Percentiles rank a stretch among this genome's conserved stretches.
Conservation (phyloP, 192 early-diverging fungal genomes). For the Spizellomyces punctatus region DNA sequence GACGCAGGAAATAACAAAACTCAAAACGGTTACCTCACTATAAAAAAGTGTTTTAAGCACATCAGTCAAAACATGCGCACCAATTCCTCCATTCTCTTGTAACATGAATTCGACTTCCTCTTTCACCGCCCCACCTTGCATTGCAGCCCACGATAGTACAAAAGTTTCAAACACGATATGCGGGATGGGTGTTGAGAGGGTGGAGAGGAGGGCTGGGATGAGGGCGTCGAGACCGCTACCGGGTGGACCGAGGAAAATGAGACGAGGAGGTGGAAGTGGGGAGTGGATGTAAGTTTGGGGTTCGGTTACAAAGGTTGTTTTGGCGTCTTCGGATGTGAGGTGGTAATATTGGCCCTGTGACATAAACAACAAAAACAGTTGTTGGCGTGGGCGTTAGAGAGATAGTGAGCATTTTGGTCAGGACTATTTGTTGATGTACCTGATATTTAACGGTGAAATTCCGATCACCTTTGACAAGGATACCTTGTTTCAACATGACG, state of each 20-base stretch:
- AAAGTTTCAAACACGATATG: slow-evolving; percentile 27
- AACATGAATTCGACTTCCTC: slow-evolving; percentile 48
- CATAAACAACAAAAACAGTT: too few species aligned
- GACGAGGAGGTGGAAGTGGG: slow-evolving; percentile 39
- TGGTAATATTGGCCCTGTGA: slow-evolving; percentile 43
- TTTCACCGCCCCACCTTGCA: slow-evolving; percentile 16
- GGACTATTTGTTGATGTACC: neutral
- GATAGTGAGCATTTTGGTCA: too few species aligned
- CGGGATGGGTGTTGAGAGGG: slow-evolving; percentile 14
- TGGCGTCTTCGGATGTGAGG: slow-evolving; percentile 45
- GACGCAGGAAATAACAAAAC: neutral
- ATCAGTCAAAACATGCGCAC: neutral
- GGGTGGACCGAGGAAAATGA: slow-evolving; percentile 44
- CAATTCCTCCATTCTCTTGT: slow-evolving; percentile 36
- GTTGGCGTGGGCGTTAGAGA: too few species aligned
- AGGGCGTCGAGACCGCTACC: slow-evolving; percentile 42
- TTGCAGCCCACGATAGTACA: slow-evolving; percentile 28
- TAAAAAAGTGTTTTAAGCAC: slow-evolving; percentile 34
- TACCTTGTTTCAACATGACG: slow-evolving; percentile 39
- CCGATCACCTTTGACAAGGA: slow-evolving; percentile 44
- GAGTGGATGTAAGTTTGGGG: slow-evolving; percentile 42
- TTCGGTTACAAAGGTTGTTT: slow-evolving; percentile 40
- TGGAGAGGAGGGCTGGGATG: slow-evolving; percentile 25
- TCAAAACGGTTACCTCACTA: slow-evolving; percentile 24
- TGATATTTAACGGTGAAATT: slow-evolving; percentile 41